These are phyloP conservation scores for Suillus ampliporus DNA, from an alignment of 768 basidiomycete species.

Conservation along the genomic window DNA sequence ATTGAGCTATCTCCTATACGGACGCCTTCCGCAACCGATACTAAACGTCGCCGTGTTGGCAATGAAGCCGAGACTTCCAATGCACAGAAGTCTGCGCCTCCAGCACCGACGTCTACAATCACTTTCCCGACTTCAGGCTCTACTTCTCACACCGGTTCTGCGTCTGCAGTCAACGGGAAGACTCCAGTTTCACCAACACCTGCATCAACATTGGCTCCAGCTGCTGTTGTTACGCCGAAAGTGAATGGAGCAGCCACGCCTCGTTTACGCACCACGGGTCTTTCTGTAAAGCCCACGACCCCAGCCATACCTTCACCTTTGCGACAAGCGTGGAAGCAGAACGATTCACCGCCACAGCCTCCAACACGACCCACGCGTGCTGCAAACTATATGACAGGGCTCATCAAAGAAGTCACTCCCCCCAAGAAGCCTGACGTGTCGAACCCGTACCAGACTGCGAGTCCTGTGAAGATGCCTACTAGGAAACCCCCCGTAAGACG, in stretches of 20 bases:
- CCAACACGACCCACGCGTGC: constrained; percentile 59
- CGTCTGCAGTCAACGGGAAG: constrained; percentile 34
- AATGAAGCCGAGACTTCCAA: constrained; percentile 46
- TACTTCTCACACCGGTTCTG: constrained; percentile 39
- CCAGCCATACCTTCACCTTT: constrained; percentile 77
- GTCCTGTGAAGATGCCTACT: constrained; percentile 58
- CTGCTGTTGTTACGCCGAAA: constrained; percentile 32
- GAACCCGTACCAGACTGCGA: constrained; percentile 80
- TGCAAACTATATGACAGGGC: constrained; percentile 69
- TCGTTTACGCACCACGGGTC: constrained; percentile 48
- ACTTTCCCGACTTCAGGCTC: constrained; percentile 29
- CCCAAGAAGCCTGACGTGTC: constrained; percentile 68
- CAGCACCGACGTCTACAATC: constrained; percentile 30
- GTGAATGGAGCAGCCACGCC: constrained; percentile 28
- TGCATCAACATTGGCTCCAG: constrained; percentile 28
- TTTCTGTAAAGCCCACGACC: constrained; percentile 54
- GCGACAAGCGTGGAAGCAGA: constrained; percentile 70
- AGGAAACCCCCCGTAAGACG: constrained; percentile 49
- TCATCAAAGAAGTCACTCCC: constrained; percentile 75
- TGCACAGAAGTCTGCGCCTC: constrained; percentile 37
- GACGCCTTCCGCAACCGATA: constrained; percentile 47
- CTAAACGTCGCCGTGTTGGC: constrained; percentile 66
- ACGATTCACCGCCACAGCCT: constrained; percentile 44
- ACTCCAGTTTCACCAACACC: constrained; percentile 16
- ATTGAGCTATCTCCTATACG: constrained; percentile 47